A percentile compares a stretch with the other conserved stretches of the same genome.
phyloP scores from a whole-genome alignment of 2,329 filamentous ascomycete genomes.

The Phyllosticta paracitricarpa region DNA sequence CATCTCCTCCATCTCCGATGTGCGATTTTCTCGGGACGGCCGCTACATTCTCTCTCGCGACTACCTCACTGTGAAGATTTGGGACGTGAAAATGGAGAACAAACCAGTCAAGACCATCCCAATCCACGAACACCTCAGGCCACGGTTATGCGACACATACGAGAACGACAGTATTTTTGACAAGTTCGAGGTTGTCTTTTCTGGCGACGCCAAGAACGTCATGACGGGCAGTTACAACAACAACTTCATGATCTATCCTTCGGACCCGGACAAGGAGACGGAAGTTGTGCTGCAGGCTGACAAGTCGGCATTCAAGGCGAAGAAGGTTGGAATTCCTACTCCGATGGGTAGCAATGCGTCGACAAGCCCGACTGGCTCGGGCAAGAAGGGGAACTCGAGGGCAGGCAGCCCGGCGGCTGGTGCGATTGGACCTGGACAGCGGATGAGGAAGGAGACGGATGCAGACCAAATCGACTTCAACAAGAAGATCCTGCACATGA shows the following conservation, averaged over 20 bases:
- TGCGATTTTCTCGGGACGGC: constrained; percentile 92
- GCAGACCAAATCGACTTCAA: constrained; percentile 99
- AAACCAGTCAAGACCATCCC: constrained; percentile 97
- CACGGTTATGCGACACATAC: constrained; percentile 92
- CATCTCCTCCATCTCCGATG: constrained; percentile 97
- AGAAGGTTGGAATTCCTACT: constrained; percentile 96
- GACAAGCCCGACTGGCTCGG: constrained; percentile 62
- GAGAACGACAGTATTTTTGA: constrained; percentile 99
- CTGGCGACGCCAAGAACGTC: constrained; percentile 94
- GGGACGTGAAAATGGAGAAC: constrained; percentile 99
- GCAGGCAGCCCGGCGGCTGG: constrained; percentile 76
- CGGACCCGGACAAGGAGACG: constrained; percentile 88
- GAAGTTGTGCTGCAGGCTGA: constrained; percentile 96
- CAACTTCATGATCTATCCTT: constrained; percentile 99
- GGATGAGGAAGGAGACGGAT: constrained; percentile 98
- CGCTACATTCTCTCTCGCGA: constrained; percentile 95
- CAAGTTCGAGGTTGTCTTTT: constrained; percentile 99
- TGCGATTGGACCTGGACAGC: constrained; percentile 63
- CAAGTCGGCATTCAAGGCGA: constrained; percentile 98
- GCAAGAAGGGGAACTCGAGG: constrained; percentile 81
- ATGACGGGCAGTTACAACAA: constrained; percentile 99
- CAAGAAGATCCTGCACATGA: constrained; percentile 99
- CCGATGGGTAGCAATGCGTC: constrained; percentile 67
- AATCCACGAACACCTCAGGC: constrained; percentile 92
- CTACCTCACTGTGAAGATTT: constrained; percentile 98